A percentile compares a stretch with the other conserved stretches of the same genome.
Evolutionary conservation across 306 rosid species (phyloP).

Genomic region (Begonia fuchsioides): DNA sequence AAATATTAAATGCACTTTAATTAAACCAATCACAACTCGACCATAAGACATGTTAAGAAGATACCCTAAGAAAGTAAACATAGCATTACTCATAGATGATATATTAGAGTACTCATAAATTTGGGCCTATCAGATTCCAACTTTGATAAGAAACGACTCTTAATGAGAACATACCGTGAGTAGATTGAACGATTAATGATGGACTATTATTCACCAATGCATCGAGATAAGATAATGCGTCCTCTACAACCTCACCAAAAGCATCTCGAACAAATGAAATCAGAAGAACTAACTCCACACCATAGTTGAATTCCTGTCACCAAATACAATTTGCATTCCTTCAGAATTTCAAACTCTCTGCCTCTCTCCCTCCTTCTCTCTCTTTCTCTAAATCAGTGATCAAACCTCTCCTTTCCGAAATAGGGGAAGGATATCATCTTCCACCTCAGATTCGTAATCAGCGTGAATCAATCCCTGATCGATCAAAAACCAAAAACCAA

Average conservation of each 20-base stretch:
- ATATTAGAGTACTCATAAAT: too few species aligned
- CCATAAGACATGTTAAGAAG: too few species aligned
- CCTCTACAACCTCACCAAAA: slow-evolving; percentile 23
- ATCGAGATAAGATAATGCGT: slow-evolving; percentile 48
- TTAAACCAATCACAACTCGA: too few species aligned
- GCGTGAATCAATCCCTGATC: slow-evolving; percentile 59
- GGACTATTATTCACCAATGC: slow-evolving; percentile 36
- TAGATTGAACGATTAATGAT: slow-evolving; percentile 74
- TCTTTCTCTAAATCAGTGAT: not conserved
- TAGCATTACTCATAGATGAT: too few species aligned
- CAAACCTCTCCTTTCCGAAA: slow-evolving; percentile 93
- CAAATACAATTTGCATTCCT: slow-evolving; percentile 5
- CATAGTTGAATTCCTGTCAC: slow-evolving; percentile 69
- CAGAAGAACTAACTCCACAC: slow-evolving; percentile 73
- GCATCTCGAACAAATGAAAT: slow-evolving; percentile 40
- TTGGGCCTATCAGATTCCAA: too few species aligned
- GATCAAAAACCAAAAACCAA: not conserved
- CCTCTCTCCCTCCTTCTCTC: too few species aligned
- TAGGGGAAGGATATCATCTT: slow-evolving; percentile 73
- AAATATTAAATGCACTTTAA: too few species aligned
- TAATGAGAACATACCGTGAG: slow-evolving; percentile 38
- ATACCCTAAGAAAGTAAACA: too few species aligned
- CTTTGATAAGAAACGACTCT: not conserved
- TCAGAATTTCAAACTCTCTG: too few species aligned
- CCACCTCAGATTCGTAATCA: slow-evolving; percentile 84